phyloP scores from a whole-genome alignment of 1,284 basidiomycete genomes.

The Puccinia hordei region DNA sequence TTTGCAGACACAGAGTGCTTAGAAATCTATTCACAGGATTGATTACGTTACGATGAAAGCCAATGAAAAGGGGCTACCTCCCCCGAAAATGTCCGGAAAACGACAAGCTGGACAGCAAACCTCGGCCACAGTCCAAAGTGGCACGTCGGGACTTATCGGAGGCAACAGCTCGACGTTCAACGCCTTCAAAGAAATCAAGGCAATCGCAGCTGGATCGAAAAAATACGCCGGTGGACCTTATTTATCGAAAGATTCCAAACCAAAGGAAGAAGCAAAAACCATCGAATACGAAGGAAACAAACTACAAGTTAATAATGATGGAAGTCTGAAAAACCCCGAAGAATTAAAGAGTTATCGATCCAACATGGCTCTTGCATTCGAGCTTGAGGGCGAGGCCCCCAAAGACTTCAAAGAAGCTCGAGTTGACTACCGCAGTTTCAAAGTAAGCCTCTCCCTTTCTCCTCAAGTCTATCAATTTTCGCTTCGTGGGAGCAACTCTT shows the following conservation, averaged over 20 bases:
- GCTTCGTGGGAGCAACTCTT: background rate
- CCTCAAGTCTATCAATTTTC: no score
- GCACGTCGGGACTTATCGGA: background rate
- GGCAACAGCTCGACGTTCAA: constrained; percentile 44
- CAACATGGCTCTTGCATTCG: constrained; percentile 44
- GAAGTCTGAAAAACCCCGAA: constrained; percentile 35
- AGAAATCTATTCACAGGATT: constrained; percentile 25
- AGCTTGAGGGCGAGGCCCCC: constrained; percentile 43
- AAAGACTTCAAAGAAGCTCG: constrained; percentile 26
- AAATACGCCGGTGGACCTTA: constrained; percentile 3
- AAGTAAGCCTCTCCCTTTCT: constrained; percentile 20
- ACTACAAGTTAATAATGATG: constrained; percentile 40
- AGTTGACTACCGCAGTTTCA: constrained; percentile 34
- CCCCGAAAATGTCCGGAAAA: constrained; percentile 28
- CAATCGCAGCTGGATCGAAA: constrained; percentile 22
- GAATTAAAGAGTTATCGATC: constrained; percentile 43
- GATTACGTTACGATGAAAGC: constrained; percentile 51
- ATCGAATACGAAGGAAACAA: constrained; percentile 46
- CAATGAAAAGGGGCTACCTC: constrained; percentile 45
- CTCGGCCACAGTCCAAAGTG: background rate
- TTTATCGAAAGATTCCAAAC: background rate
- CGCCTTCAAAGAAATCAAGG: constrained; percentile 44
- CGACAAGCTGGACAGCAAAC: constrained; percentile 29
- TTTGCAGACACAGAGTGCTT: background rate
- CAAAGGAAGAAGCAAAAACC: background rate